Evolutionary conservation across 257 asterid genomes (phyloP).

Genomic region (Haberlea rhodopensis): DNA sequence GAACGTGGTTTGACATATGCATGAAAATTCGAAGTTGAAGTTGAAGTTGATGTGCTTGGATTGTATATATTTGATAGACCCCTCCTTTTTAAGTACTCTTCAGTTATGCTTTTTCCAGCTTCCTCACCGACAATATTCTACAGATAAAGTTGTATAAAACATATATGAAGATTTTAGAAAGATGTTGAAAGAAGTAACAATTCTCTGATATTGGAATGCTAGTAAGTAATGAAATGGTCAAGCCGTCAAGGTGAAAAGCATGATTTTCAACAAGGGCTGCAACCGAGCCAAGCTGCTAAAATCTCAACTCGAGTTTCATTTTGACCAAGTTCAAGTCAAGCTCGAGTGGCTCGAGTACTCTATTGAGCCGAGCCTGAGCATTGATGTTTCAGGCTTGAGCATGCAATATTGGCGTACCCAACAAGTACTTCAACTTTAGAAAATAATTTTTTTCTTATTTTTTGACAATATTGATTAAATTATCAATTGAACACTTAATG

Average conservation of each 20-base stretch:
- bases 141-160: slow-evolving; percentile 11
- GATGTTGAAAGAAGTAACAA: neutral
- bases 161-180: neutral
- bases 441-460: too few relatives aligned
- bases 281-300: neutral
- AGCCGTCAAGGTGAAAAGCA: neutral
- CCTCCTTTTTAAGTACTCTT: slow-evolving; percentile 76
- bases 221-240: neutral
- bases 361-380: neutral
- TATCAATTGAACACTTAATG: neutral
- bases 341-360: neutral
- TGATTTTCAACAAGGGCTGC: neutral
- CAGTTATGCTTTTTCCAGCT: slow-evolving; percentile 61
- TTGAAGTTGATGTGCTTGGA: slow-evolving; percentile 36
- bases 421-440: neutral
- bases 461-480: too few relatives aligned
- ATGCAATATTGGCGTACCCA: neutral
- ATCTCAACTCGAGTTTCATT: neutral
- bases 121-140: slow-evolving; percentile 92
- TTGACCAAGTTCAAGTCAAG: neutral
- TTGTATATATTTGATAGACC: slow-evolving; percentile 49
- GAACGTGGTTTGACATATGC: slow-evolving; percentile 81
- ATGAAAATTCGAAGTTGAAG: slow-evolving; percentile 56
- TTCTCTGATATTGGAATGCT: neutral
- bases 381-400: neutral